Evolutionary conservation across 306 rosid genomes (phyloP).

Genomic region (Casuarina glauca): DNA sequence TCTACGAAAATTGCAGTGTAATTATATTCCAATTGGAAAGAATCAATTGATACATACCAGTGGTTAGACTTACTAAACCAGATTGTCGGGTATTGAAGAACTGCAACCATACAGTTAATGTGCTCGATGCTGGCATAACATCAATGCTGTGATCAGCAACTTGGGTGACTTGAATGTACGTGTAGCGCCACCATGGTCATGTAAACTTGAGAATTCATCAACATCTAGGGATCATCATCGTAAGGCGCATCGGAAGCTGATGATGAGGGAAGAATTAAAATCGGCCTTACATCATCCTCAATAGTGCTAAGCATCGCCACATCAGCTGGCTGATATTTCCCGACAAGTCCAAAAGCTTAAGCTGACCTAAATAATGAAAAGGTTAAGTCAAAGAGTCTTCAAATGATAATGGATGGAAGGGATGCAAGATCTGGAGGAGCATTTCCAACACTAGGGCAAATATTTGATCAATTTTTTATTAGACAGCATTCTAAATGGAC

Average conservation of each 20-base stretch:
- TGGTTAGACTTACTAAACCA: slow-evolving; percentile 22
- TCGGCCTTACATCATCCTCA: slow-evolving; percentile 40
- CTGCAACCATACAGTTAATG: not conserved
- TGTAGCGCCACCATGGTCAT: slow-evolving; percentile 1
- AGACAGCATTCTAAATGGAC: not conserved
- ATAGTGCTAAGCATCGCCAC: slow-evolving; percentile 41
- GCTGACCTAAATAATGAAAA: slow-evolving; percentile 52
- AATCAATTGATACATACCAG: not conserved
- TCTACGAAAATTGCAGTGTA: not conserved
- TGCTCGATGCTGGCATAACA: slow-evolving; percentile 9
- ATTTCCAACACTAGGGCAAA: not conserved
- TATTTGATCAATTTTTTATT: not conserved
- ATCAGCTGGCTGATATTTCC: slow-evolving; percentile 54
- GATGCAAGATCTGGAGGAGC: not conserved
- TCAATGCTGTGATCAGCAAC: not conserved
- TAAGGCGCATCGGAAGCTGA: slow-evolving; percentile 37
- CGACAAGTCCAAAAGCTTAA: slow-evolving; percentile 63
- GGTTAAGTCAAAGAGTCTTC: slow-evolving; percentile 13
- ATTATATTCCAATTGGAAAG: not conserved
- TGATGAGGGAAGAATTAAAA: slow-evolving; percentile 44
- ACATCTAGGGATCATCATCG: slow-evolving; percentile 74
- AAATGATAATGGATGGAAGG: not conserved
- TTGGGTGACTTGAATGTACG: not conserved
- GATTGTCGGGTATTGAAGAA: slow-evolving; percentile 11
- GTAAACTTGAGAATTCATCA: not conserved